Conservation (phyloP, 2,329 filamentous ascomycete genomes). For the Scortechinia acanthostroma region DNA sequence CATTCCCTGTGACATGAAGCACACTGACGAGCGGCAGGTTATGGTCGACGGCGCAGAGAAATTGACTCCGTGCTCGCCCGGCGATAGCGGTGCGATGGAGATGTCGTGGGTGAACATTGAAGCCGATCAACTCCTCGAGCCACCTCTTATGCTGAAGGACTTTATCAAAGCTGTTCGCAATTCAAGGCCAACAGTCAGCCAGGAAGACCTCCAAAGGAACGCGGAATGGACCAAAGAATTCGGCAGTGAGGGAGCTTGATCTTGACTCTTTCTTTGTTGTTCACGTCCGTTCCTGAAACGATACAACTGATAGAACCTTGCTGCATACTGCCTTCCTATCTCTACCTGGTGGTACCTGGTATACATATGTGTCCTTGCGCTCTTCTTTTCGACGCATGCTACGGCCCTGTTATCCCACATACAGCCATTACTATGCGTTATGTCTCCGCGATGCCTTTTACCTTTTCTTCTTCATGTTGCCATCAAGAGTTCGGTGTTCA, state of each 20-base stretch:
- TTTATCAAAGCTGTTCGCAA: constrained; percentile 87
- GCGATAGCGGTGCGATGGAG: constrained; percentile 76
- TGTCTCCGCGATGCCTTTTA: not conserved
- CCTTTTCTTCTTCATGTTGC: not conserved
- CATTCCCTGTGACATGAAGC: constrained; percentile 2
- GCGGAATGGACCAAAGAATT: constrained; percentile 94
- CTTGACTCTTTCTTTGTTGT: not conserved
- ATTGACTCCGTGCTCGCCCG: constrained; percentile 87
- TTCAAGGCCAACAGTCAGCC: constrained; percentile 81
- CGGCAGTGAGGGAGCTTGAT: constrained; percentile 74
- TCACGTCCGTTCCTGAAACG: not conserved
- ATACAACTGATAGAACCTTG: not conserved
- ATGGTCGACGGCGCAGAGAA: constrained; percentile 60
- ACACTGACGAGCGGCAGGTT: constrained; percentile 42
- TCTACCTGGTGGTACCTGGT: not conserved
- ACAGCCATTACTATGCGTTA: not conserved
- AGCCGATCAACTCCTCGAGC: constrained; percentile 77
- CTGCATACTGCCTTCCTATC: not conserved
- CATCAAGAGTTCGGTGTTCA: constrained; percentile 1
- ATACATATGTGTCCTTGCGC: no score
- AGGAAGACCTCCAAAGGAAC: constrained; percentile 76
- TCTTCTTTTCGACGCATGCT: no score
- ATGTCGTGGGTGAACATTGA: constrained; percentile 90
- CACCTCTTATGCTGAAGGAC: constrained; percentile 79
- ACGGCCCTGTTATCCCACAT: no score